Conservation (phyloP, 176 grass and related monocot species). For the Tillandsia fasciculata region DNA sequence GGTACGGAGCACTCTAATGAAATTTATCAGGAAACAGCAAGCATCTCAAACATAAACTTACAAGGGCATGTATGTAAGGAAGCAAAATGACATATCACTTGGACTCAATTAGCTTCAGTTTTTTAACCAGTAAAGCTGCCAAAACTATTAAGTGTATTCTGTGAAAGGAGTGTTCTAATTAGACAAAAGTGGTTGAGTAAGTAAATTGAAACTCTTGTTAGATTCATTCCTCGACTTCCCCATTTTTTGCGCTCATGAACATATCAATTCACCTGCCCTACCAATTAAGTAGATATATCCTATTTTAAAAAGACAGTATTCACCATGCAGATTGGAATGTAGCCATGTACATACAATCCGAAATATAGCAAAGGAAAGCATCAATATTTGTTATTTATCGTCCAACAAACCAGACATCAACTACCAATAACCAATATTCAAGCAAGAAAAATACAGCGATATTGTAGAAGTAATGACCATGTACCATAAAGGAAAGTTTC, state of each 20-base stretch:
- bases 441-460: neutral
- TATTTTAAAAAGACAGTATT: too few species aligned
- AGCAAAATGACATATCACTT: too few species aligned
- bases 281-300: too few species aligned
- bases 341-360: too few species aligned
- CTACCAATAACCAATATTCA: neutral
- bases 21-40: neutral
- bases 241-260: too few species aligned
- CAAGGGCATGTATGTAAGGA: neutral
- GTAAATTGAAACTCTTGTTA: neutral
- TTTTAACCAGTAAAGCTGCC: neutral
- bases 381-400: neutral
- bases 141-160: neutral
- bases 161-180: neutral
- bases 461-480: neutral
- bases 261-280: too few species aligned
- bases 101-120: neutral
- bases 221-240: too few species aligned
- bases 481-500: neutral
- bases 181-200: neutral
- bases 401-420: neutral
- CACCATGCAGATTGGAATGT: too few species aligned
- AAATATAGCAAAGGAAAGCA: neutral
- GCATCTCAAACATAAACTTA: neutral
- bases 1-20: neutral